A percentile compares a stretch with the other conserved stretches of the same genome.
phyloP scores from a whole-genome alignment of 768 basidiomycete species.

The Tephrocybe sp. region DNA sequence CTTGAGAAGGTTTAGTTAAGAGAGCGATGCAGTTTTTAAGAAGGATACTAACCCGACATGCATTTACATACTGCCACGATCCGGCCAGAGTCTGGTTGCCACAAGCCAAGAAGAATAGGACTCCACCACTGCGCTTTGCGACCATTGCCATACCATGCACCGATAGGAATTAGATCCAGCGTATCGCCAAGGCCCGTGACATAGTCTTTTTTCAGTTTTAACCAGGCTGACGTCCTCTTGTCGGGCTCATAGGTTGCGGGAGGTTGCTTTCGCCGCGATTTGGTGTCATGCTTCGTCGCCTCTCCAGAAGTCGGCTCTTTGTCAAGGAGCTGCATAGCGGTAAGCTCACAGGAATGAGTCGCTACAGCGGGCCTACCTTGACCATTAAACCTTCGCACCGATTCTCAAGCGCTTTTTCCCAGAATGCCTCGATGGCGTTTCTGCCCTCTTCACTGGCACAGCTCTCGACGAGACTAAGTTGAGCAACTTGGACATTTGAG shows the following conservation, averaged over 20 bases:
- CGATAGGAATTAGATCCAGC: conserved; percentile 68
- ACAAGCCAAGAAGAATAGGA: conserved; percentile 77
- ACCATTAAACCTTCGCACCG: conserved; percentile 94
- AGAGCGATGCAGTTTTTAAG: not conserved
- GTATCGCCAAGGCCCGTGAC: conserved; percentile 76
- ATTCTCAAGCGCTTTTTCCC: conserved; percentile 69
- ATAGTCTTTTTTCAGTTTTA: conserved; percentile 94
- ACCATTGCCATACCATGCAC: conserved; percentile 89
- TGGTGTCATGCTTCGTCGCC: conserved; percentile 26
- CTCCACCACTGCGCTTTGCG: conserved; percentile 92
- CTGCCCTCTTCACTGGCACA: conserved; percentile 62
- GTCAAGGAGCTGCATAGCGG: conserved; percentile 58
- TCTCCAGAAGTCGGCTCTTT: conserved; percentile 36
- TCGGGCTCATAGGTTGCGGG: conserved; percentile 91
- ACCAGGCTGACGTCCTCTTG: conserved; percentile 82
- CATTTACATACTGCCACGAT: conserved; percentile 86
- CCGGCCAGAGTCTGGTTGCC: conserved; percentile 59
- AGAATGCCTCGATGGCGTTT: conserved; percentile 69
- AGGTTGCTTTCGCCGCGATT: conserved; percentile 57
- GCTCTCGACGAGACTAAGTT: conserved; percentile 72
- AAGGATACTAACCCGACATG: conserved; percentile 63
- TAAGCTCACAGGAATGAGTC: not conserved
- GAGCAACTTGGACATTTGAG: conserved; percentile 45
- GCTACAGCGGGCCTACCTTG: conserved; percentile 50
- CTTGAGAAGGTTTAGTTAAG: conserved; percentile 28